These are phyloP conservation scores for Capsicum rhomboideum DNA, from an alignment of 257 asterid genomes.

Conservation along the genomic window DNA sequence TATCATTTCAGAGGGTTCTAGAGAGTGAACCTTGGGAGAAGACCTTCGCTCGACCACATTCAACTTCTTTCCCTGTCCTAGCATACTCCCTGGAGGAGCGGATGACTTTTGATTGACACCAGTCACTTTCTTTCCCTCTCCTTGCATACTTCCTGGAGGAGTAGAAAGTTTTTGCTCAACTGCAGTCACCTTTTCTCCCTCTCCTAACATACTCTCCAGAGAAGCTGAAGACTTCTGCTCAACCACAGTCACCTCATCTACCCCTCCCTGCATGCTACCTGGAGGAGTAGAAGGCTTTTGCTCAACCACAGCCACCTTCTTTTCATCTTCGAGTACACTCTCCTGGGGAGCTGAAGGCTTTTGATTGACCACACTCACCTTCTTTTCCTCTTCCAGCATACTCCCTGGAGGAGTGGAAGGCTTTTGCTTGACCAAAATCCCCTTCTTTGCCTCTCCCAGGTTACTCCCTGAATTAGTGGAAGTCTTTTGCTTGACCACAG, in stretches of 20 bases:
- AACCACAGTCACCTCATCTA: neutral
- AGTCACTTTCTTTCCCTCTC: neutral
- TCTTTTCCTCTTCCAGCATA: conserved; percentile 1
- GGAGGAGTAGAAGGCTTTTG: conserved; percentile 3
- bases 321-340: neutral
- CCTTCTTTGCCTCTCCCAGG: conserved; percentile 30
- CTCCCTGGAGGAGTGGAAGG: neutral
- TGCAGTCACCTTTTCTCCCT: neutral
- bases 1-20: conserved; percentile 48
- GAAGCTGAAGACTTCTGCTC: conserved; percentile 1
- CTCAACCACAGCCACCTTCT: neutral
- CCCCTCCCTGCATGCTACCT: neutral
- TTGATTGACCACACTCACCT: conserved; percentile 5
- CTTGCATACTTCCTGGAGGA: neutral
- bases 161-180: neutral
- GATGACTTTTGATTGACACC: conserved; percentile 10
- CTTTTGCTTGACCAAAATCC: neutral
- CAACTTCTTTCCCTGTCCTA: neutral
- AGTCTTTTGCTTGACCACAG: neutral
- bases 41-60: conserved; percentile 1
- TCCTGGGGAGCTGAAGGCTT: neutral
- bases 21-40: conserved; percentile 22
- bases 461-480: conserved; percentile 9
- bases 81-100: neutral
- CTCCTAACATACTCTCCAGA: neutral